A percentile compares a stretch with the other conserved stretches of the same genome.
Conservation (phyloP, 305 asterid genomes). For the Fraxinus xanthoxyloides region DNA sequence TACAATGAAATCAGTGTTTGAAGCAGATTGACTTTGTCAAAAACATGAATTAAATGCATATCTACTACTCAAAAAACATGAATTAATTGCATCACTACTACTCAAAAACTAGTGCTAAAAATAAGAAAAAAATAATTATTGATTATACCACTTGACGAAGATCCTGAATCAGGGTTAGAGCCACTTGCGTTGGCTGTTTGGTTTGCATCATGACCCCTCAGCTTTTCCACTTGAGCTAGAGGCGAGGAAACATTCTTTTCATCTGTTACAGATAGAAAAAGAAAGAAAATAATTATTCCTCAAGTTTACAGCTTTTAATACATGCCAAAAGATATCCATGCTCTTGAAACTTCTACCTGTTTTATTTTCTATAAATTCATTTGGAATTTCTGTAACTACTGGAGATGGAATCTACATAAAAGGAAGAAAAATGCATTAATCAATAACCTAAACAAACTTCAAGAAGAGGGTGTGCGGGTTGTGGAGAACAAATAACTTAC, state of each 20-base stretch:
- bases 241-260: conserved; percentile 40
- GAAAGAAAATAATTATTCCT: conserved; percentile 4
- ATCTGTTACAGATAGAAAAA: conserved; percentile 30
- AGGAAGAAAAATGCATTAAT: neutral
- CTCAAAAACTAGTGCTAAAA: conserved; percentile 2
- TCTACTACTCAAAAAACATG: conserved; percentile 7
- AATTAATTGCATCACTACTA: conserved; percentile 14
- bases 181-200: conserved; percentile 41
- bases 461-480: neutral
- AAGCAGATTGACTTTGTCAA: neutral
- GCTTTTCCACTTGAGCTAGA: conserved; percentile 43
- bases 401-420: conserved; percentile 37
- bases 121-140: conserved; percentile 17
- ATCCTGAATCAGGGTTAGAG: conserved; percentile 55
- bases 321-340: neutral
- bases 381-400: conserved; percentile 37
- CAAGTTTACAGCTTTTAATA: conserved; percentile 3
- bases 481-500: conserved; percentile 30
- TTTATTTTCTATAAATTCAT: conserved; percentile 29
- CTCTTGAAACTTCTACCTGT: conserved; percentile 33
- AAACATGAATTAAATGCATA: conserved; percentile 18
- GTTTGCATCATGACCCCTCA: conserved; percentile 27
- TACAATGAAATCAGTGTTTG: conserved; percentile 12
- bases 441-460: conserved; percentile 4
- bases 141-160: conserved; percentile 60